Base-by-base conservation (phyloP, 2,329 filamentous ascomycete species). In the Neoscytalidium dimidiatum region DNA sequence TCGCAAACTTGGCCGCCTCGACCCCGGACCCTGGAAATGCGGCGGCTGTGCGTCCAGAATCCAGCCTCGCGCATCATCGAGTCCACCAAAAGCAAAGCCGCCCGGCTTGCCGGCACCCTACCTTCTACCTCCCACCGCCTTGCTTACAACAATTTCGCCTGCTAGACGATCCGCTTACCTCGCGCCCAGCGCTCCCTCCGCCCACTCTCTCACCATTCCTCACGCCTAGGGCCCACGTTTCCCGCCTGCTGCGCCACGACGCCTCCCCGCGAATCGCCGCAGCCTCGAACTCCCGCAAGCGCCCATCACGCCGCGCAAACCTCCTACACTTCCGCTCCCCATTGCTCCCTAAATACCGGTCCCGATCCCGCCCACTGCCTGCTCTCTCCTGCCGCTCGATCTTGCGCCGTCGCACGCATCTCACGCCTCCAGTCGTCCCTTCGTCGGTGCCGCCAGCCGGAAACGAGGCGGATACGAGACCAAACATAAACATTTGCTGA, bases 401-500 rank as follows among this genome's bases (percentile, higher is more conserved):
- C 17, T 17, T 3, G 19, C 26, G 17, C 6, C 26, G 28, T 44
- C 11, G 29, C 26, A 23, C 53, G 14, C 9, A 29, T 57, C 52
- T 19, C 49, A n/a, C 52, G 33, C 28, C 28, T 9, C 33, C 56
- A 41, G 6, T 3, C 56, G 56, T 13, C 38, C n/a, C 56, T n/a
- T 33, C 26, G 26, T 28, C 41, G 13, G 11, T 21, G 14, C 41
- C 41, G 56, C 17, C 26, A 31, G n/a, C 56, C 33, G 41, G 56
- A 31, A 33, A 60, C 56, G 35, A 43, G 31, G 31, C 53, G 19
- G 38, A 60, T 60, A 46, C 56, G 56, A 60, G 28, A n/a, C 21
- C 56, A 46, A 60, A 60, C 38, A 60, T 60, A 63, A 53, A 53
- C 61, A 63, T 38, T 53, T 31, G 44, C 19, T 43, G 38, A 63